Conservation (phyloP, 1,284 basidiomycete genomes). For the Pisolithus thermaeus region DNA sequence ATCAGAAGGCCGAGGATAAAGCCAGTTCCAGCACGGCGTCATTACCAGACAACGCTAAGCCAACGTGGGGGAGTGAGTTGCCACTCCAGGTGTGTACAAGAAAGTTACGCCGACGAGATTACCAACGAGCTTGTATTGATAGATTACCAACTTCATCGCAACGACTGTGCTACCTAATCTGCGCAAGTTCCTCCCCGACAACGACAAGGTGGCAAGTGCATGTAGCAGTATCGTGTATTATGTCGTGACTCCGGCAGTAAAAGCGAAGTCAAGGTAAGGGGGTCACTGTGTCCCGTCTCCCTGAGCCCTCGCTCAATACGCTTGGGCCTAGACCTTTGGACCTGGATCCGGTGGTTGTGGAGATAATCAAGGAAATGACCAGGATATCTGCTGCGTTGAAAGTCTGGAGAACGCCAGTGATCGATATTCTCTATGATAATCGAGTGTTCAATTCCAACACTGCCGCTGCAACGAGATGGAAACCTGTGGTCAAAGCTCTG, state of each 20-base stretch:
- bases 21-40: constrained; percentile 37
- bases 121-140: constrained; percentile 2
- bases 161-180: constrained; percentile 69
- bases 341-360: constrained; percentile 56
- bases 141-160: constrained; percentile 77
- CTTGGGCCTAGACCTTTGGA: constrained; percentile 55
- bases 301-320: constrained; percentile 4
- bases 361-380: constrained; percentile 75
- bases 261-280: constrained; percentile 59
- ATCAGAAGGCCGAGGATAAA: constrained; percentile 54
- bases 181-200: constrained; percentile 78
- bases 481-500: constrained; percentile 70
- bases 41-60: constrained; percentile 38
- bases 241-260: constrained; percentile 77
- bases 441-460: constrained; percentile 79
- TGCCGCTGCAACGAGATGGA: constrained; percentile 62
- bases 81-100: constrained; percentile 42
- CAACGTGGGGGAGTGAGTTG: constrained; percentile 41
- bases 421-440: constrained; percentile 81
- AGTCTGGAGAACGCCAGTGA: constrained; percentile 78
- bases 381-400: constrained; percentile 75
- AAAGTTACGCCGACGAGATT: neutral
- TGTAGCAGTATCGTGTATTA: constrained; percentile 86
- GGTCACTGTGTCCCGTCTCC: neutral
- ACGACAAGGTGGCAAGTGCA: constrained; percentile 73